phyloP scores from a whole-genome alignment of 805 yeast genomes.

The Kuraishia borneana region DNA sequence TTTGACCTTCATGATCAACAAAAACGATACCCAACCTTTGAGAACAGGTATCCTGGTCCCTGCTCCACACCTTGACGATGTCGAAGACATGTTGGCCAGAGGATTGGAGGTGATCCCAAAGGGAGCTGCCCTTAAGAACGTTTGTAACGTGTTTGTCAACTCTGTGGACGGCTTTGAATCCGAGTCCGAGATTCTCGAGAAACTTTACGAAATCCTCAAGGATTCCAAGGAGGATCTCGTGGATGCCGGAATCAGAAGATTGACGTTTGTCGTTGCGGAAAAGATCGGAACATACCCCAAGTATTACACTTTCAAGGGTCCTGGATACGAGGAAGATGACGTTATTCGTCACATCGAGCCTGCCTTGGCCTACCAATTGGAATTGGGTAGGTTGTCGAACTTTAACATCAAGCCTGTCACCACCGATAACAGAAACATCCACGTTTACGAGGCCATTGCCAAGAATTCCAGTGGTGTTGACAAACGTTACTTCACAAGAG shows the following conservation, averaged over 20 bases:
- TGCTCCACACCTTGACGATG: conserved; percentile 75
- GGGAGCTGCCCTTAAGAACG: conserved; percentile 49
- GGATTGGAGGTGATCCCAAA: conserved; percentile 66
- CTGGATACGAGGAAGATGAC: conserved; percentile 74
- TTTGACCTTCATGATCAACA: conserved; percentile 71
- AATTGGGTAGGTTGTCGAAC: conserved; percentile 86
- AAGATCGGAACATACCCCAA: conserved; percentile 83
- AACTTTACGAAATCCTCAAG: conserved; percentile 53
- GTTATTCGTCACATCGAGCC: conserved; percentile 98
- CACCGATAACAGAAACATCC: conserved; percentile 95
- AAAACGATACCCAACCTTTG: conserved; percentile 51
- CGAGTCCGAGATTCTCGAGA: conserved; percentile 57
- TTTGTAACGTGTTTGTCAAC: conserved; percentile 70
- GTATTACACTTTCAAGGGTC: conserved; percentile 92
- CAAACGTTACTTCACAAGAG: conserved; percentile 93
- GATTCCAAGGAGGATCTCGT: conserved; percentile 62
- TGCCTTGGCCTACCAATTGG: conserved; percentile 94
- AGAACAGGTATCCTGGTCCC: conserved; percentile 84
- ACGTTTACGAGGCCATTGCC: conserved; percentile 93
- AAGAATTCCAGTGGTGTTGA: conserved; percentile 82
- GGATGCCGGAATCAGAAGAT: conserved; percentile 75
- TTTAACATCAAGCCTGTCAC: conserved; percentile 90
- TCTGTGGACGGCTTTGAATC: conserved; percentile 62
- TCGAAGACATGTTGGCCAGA: conserved; percentile 68
- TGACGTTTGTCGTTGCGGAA: conserved; percentile 82